Conservation (phyloP, 164 flowering plant genomes). For the Echeveria elegans region DNA sequence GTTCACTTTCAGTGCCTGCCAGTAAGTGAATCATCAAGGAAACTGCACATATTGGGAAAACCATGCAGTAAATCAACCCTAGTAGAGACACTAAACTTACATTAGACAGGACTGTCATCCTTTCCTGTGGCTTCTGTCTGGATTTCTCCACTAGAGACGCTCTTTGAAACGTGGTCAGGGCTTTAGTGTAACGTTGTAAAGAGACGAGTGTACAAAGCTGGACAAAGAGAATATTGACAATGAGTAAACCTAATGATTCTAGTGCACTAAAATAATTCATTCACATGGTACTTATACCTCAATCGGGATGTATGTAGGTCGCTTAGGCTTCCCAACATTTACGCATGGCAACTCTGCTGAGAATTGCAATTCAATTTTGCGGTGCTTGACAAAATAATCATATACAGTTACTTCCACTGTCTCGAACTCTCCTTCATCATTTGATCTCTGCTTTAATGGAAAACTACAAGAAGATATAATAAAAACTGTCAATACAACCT, state of each 20-base stretch:
- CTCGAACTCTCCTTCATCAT: constrained; percentile 22
- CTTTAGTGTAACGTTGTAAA: constrained; percentile 80
- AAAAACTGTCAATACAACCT: background rate
- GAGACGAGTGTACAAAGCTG: constrained; percentile 81
- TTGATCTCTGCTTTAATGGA: constrained; percentile 31
- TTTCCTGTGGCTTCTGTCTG: constrained; percentile 84
- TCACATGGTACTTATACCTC: constrained; percentile 24
- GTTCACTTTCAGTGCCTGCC: constrained; percentile 45
- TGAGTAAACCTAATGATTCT: background rate
- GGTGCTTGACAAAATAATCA: constrained; percentile 40
- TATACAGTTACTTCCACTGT: constrained; percentile 36
- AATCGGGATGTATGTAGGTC: constrained; percentile 43
- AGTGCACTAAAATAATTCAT: background rate
- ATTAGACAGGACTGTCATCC: constrained; percentile 51
- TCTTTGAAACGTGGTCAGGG: constrained; percentile 58
- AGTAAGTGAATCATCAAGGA: background rate
- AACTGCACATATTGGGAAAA: background rate
- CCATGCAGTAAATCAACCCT: background rate
- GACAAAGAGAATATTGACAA: constrained; percentile 4
- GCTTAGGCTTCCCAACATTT: constrained; percentile 64
- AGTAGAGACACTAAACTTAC: constrained; percentile 27
- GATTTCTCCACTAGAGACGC: constrained; percentile 86
- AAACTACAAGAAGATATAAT: constrained; percentile 27
- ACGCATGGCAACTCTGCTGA: constrained; percentile 54
- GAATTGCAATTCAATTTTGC: constrained; percentile 28